Base-by-base conservation (phyloP, 2,329 filamentous ascomycete genomes). In the Plectosphaerella cucumerina region DNA sequence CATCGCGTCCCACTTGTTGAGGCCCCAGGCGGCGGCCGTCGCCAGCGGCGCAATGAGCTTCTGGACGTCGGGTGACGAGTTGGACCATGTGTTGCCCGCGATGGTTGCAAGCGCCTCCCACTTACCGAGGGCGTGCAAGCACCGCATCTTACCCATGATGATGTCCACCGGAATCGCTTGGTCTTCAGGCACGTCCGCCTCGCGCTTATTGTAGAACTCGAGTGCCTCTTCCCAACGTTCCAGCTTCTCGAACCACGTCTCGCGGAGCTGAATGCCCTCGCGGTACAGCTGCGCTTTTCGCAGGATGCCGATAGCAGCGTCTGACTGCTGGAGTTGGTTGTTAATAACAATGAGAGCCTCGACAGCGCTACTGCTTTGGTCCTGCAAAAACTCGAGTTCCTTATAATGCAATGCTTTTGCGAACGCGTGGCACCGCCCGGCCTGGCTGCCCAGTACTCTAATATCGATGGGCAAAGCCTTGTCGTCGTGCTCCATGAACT, bases 401-500 rank as follows among this genome's bases (percentile, higher is more conserved):
- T 99, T 99, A 74, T 99, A 99, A 64, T 99, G 94, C 37, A 99
- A 76, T 10, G 94, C 94, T 70, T 99, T 99, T 33, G 94, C 94
- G 65, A 96, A 99, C 5, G 94, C 95, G 68, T 99, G 94, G 59
- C 95, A 99, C 61, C 95, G 93, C 18, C 89, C 93, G 46, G 94
- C 94, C 67, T 97, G 96, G 64, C 93, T 88, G 31, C 95, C 95
- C 11, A 99, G 80, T 10, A 94, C 91, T 46, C 94, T 81, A 57
- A 99, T 97, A 64, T 99, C 95, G 56, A 99, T 99, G 2, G 94
- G 94, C 48, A 99, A 75, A 14, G 95, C 93, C 69, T 99, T 99
- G 67, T 99, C 94, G 61, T 99, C 95, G 63, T 99, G 94, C 66
- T 99, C 94, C 94, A 99, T 99, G 68, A 99, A 99, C 66, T 99